phyloP scores from a whole-genome alignment of 768 basidiomycete species.

The Agaricus subrufescens region DNA sequence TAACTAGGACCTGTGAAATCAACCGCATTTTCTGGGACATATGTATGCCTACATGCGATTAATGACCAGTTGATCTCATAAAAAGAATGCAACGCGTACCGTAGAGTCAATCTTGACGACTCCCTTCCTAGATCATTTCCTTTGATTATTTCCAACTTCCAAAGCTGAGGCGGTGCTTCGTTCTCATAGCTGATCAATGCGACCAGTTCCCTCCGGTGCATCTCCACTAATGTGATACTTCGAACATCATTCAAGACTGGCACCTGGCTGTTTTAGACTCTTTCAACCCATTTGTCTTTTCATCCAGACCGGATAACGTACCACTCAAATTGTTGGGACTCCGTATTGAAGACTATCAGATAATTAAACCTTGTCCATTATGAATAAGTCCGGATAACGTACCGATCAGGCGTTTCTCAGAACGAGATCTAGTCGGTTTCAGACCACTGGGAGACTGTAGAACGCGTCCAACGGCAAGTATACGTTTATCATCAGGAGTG shows the following conservation, averaged over 20 bases:
- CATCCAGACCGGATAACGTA: slow-evolving; percentile 22
- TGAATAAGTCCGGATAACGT: slow-evolving; percentile 15
- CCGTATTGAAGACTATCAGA: slow-evolving; percentile 58
- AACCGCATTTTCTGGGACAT: slow-evolving; percentile 60
- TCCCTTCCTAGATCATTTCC: slow-evolving; percentile 37
- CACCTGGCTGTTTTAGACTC: slow-evolving; percentile 44
- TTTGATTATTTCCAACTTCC: slow-evolving; percentile 64
- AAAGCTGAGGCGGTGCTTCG: slow-evolving; percentile 74
- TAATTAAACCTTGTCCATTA: no score
- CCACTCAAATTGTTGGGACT: slow-evolving; percentile 64
- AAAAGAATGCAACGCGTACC: slow-evolving; percentile 20
- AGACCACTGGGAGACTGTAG: slow-evolving; percentile 56
- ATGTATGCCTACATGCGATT: slow-evolving; percentile 67
- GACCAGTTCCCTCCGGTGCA: slow-evolving; percentile 41
- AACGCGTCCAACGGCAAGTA: slow-evolving; percentile 67
- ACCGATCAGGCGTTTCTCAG: slow-evolving; percentile 75
- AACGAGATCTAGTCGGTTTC: slow-evolving; percentile 63
- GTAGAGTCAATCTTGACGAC: slow-evolving; percentile 33
- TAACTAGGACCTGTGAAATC: slow-evolving; percentile 81
- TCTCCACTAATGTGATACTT: slow-evolving; percentile 60
- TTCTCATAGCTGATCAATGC: slow-evolving; percentile 74
- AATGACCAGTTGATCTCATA: no score
- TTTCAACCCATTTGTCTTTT: background rate
- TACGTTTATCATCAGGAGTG: slow-evolving; percentile 55
- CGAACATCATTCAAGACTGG: slow-evolving; percentile 72